Evolutionary conservation across 2,329 filamentous ascomycete genomes (phyloP), one percentile per base, ranked within the genome.

Genomic region (Epichloe hybrida): DNA sequence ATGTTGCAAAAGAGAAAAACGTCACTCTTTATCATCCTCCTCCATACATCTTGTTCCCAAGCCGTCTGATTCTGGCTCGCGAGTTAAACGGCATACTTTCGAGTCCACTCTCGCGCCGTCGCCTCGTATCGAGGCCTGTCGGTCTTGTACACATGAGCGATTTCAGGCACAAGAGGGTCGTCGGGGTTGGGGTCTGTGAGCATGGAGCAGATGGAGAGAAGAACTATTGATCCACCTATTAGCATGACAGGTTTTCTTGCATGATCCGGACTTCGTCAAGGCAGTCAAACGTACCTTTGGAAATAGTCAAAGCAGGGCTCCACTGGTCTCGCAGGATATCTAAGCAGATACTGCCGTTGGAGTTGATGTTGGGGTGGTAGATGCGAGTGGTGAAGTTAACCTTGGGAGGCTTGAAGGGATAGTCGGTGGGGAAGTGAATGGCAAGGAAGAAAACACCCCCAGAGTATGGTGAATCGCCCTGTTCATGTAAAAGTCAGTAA

Each of bases 301-400:
- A 95, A 64, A 98, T 97, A 60, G 93, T 98, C 71, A 98, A 77
- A 59, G 93, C 93, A 41, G 93, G 93, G 70, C 90, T 96, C 93
- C 93, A 98, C 76, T 98, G 93, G 72, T 98, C 93, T 76, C 93
- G 84, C 66, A 98, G 77, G 66, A 98, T 98, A 67, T 98, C 93
- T 69, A 98, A 75, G 72, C 93, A 98, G 72, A 98, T 98, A 73
- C 90, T 96, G 72, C 93, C 93, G 71, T 97, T 97, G 61, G 88
- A 95, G 83, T 98, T 98, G 88, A 98, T 98, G 76, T 98, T 98
- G 64, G 93, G 93, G 76, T 98, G 93, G 72, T 98, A 98, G 77
- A 98, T 97, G 68, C 91, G 86, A 58, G 93, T 98, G 63, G 89
- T 97, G 81, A 98, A 98, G 85, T 96, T 96, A 73, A 98, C 90